Evolutionary conservation across 2,329 filamentous ascomycete species (phyloP).

Genomic region (Hirsutella minnesotensis): DNA sequence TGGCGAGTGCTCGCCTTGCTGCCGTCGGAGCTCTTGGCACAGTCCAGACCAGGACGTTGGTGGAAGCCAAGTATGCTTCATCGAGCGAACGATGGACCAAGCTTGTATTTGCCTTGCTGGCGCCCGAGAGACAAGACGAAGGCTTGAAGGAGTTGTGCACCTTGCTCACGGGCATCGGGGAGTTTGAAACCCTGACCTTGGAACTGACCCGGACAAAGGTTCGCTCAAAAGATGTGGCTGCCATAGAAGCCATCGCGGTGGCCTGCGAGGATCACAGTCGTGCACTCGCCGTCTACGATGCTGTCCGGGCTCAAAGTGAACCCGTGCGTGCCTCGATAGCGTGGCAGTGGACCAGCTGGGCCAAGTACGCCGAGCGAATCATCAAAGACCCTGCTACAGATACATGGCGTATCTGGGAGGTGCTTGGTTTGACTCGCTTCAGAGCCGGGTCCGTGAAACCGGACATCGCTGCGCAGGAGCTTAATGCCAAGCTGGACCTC

Average conservation of each 20-base stretch:
- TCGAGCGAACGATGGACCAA: constrained; percentile 9
- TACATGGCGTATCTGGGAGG: constrained; percentile 13
- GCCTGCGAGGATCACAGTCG: constrained; percentile 12
- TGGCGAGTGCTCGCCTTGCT: constrained; percentile 7
- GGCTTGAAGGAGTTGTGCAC: constrained; percentile 7
- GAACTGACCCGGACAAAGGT: constrained; percentile 4
- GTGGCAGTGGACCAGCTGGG: constrained; percentile 23
- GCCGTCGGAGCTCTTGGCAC: constrained; percentile 4
- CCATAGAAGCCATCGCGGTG: constrained; percentile 7
- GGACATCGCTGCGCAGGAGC: constrained; percentile 4
- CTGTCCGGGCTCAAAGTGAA: constrained; percentile 3
- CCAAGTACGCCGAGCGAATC: constrained; percentile 17
- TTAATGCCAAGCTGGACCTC: constrained; percentile 13
- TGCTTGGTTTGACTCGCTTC: constrained; percentile 11
- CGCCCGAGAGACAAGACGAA: not conserved
- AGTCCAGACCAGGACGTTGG: constrained; percentile 2
- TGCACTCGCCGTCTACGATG: constrained; percentile 13
- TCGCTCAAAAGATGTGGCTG: constrained; percentile 3
- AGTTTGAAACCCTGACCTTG: constrained; percentile 5
- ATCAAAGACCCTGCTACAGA: constrained; percentile 18
- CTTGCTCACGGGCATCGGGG: constrained; percentile 6
- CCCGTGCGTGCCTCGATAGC: constrained; percentile 1
- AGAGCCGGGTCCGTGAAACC: not conserved
- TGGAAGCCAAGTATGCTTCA: constrained; percentile 5
- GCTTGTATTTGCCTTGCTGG: constrained; percentile 6